Percentiles rank a stretch among this genome's conserved stretches.
phyloP scores from a whole-genome alignment of 2,329 filamentous ascomycete species.

The Fusarium sp. region DNA sequence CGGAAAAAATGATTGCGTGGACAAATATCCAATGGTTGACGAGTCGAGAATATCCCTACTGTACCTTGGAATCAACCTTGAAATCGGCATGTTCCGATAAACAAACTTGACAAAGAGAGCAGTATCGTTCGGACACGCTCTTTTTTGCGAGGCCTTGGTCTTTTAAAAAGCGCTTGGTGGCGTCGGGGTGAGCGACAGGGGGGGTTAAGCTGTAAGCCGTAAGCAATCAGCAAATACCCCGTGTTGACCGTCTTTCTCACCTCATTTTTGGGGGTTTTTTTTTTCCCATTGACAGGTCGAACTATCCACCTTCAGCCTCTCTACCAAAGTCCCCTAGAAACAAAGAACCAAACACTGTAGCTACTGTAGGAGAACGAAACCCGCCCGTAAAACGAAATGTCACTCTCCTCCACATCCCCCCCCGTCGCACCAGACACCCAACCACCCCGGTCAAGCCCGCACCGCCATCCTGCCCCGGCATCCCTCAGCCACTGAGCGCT shows the following conservation, averaged over 20 bases:
- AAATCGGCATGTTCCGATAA: neutral
- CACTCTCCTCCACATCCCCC: neutral
- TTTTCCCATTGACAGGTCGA: neutral
- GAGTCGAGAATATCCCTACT: neutral
- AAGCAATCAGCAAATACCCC: neutral
- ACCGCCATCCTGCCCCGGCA: constrained; percentile 2
- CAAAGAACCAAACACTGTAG: neutral
- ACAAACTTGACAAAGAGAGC: neutral
- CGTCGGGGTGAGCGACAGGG: constrained; percentile 6
- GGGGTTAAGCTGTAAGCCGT: neutral
- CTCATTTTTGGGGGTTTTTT: neutral
- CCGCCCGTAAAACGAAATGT: neutral
- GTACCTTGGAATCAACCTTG: neutral
- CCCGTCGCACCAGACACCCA: constrained; percentile 1
- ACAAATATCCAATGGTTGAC: neutral
- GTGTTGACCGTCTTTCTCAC: constrained; percentile 4
- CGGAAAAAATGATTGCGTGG: neutral
- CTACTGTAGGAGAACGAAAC: neutral
- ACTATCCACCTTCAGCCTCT: neutral
- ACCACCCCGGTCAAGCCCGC: neutral
- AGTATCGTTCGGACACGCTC: too few species aligned
- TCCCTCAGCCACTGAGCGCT: constrained; percentile 18
- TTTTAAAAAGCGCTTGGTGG: neutral
- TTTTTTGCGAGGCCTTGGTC: neutral
- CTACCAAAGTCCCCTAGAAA: neutral